Percentiles rank a stretch among this genome's conserved stretches.
Evolutionary conservation across 192 early-diverging fungal species (phyloP).

Genomic region (Kickxella alabastrina): DNA sequence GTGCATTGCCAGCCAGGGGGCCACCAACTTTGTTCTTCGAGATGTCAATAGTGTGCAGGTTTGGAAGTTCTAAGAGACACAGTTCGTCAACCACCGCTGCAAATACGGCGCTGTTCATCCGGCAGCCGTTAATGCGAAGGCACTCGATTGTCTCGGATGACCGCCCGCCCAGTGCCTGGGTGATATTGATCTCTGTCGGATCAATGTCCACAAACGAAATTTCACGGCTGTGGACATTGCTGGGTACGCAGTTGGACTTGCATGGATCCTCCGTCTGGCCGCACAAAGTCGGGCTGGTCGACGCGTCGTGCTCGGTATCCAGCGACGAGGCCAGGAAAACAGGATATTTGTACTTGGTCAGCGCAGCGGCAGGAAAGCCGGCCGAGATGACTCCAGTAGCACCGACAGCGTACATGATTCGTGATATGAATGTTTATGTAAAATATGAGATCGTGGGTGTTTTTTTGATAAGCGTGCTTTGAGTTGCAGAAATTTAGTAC

Average conservation of each 20-base stretch:
- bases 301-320: conserved; percentile 10
- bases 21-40: conserved; percentile 46
- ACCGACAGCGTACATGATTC: too few relatives aligned
- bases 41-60: conserved; percentile 36
- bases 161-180: conserved; percentile 31
- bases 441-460: not conserved
- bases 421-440: not conserved
- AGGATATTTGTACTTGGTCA: conserved; percentile 21
- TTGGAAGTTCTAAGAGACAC: conserved; percentile 17
- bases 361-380: not conserved
- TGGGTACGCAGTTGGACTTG: not conserved
- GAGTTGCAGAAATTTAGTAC: too few relatives aligned
- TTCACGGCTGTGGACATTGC: conserved; percentile 30
- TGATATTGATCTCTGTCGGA: conserved; percentile 28
- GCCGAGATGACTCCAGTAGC: not conserved
- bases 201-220: conserved; percentile 30
- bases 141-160: conserved; percentile 39
- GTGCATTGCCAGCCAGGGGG: conserved; percentile 17
- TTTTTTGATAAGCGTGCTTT: too few relatives aligned
- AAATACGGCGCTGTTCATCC: conserved; percentile 33
- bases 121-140: conserved; percentile 48
- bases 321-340: conserved; percentile 16
- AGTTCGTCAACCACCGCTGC: conserved; percentile 28
- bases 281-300: conserved; percentile 29
- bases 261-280: conserved; percentile 5